These are phyloP conservation scores for Aspergillus brunneoviolaceus DNA, from an alignment of 2,329 filamentous ascomycete genomes.

Conservation along the genomic window DNA sequence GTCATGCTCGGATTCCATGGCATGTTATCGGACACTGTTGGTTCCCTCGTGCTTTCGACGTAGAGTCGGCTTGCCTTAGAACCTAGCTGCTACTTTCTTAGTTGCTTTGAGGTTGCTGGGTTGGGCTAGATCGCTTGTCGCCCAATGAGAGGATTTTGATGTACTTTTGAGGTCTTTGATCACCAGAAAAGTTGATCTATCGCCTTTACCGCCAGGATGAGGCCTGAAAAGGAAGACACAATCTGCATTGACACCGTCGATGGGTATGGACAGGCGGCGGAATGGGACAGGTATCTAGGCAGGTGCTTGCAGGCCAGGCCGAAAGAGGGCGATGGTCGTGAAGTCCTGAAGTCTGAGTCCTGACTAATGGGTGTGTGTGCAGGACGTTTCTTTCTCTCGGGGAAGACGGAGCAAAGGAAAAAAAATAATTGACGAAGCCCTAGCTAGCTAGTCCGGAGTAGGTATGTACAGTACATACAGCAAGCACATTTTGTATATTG, in stretches of 20 bases:
- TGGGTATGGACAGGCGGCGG: conserved; percentile 10
- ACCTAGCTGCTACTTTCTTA: background rate
- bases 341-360: background rate
- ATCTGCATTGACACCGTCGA: conserved; percentile 4
- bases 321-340: background rate
- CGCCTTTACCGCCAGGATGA: conserved; percentile 5
- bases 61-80: background rate
- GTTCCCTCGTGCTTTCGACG: conserved; percentile 5
- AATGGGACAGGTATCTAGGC: background rate
- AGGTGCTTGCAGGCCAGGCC: background rate
- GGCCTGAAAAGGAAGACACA: background rate
- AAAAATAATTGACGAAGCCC: background rate
- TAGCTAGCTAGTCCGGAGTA: background rate
- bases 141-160: conserved; percentile 5
- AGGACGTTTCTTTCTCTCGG: background rate
- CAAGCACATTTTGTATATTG: too few species aligned
- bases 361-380: background rate
- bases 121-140: conserved; percentile 12
- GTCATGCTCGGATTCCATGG: conserved; percentile 21
- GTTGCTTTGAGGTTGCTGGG: conserved; percentile 1
- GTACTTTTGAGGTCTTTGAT: background rate
- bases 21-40: conserved; percentile 14
- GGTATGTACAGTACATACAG: too few species aligned
- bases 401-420: background rate
- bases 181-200: conserved; percentile 6